Percentiles rank a stretch among this genome's conserved stretches.
phyloP scores from a whole-genome alignment of 371 early-diverging fungal species.

The Cokeromyces recurvatus region DNA sequence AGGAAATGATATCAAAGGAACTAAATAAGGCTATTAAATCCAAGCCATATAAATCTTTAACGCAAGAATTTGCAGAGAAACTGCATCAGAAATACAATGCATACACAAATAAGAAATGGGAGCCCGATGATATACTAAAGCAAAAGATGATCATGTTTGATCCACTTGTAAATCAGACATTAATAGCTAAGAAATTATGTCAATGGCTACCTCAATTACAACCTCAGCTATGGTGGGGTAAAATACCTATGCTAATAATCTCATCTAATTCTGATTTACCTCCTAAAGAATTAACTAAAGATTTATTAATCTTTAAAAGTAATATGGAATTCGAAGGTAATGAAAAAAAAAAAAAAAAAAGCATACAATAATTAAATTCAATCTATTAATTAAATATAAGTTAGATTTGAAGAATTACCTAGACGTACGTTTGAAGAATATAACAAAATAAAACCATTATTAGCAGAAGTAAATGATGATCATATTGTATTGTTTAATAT shows the following conservation, averaged over 20 bases:
- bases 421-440: not conserved
- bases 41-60: slow-evolving; percentile 7
- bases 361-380: too few relatives aligned
- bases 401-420: slow-evolving; percentile 9
- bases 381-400: too few relatives aligned
- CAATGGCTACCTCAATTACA: slow-evolving; percentile 21
- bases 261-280: slow-evolving; percentile 3
- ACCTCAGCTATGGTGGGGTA: slow-evolving; percentile 39
- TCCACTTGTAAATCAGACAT: slow-evolving; percentile 12
- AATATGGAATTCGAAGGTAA: slow-evolving; percentile 23
- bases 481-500: too few relatives aligned
- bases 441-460: too few relatives aligned
- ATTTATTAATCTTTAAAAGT: slow-evolving; percentile 9
- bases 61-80: slow-evolving; percentile 33
- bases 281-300: slow-evolving; percentile 3
- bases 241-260: slow-evolving; percentile 25
- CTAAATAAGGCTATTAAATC: not conserved
- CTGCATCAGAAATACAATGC: slow-evolving; percentile 18
- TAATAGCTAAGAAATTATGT: slow-evolving; percentile 12
- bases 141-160: slow-evolving; percentile 26
- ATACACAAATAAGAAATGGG: not conserved
- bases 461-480: too few relatives aligned
- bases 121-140: slow-evolving; percentile 8
- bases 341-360: too few relatives aligned
- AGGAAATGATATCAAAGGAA: slow-evolving; percentile 14